These are phyloP conservation scores for Diplodia corticola DNA, from an alignment of 2,329 filamentous ascomycete genomes.

Conservation along the genomic window DNA sequence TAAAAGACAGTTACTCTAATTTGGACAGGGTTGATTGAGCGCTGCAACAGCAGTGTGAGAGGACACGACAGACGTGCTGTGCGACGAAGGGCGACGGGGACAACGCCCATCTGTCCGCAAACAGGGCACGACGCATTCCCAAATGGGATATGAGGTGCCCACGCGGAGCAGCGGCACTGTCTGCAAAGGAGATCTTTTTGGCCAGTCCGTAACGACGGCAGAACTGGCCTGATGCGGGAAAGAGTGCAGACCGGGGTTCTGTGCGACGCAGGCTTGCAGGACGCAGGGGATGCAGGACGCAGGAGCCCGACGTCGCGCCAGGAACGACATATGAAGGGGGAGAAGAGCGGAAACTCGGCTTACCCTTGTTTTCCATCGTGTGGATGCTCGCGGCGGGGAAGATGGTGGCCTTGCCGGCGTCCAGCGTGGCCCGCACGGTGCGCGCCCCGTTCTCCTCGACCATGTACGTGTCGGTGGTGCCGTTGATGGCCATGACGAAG, in stretches of 20 bases:
- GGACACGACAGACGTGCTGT: background rate
- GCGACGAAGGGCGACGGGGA: background rate
- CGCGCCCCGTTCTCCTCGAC: conserved; percentile 53
- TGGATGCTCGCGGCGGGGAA: conserved; percentile 53
- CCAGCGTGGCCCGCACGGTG: conserved; percentile 44
- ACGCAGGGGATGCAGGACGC: background rate
- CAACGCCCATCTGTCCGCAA: too few relatives aligned
- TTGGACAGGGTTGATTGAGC: too few relatives aligned
- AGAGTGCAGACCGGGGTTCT: background rate
- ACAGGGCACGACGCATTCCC: background rate
- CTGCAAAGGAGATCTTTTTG: background rate
- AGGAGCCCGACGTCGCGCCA: background rate
- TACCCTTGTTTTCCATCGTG: conserved; percentile 53
- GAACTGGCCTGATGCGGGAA: background rate
- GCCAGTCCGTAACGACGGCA: background rate
- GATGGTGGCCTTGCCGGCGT: conserved; percentile 51
- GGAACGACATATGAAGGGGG: background rate
- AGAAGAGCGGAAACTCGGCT: conserved; percentile 25
- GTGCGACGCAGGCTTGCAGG: background rate
- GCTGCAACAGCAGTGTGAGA: too few relatives aligned
- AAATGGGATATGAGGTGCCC: background rate
- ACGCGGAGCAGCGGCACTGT: background rate
- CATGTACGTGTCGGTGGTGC: conserved; percentile 56
- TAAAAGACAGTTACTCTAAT: too few relatives aligned
- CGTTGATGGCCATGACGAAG: conserved; percentile 49